Base-by-base conservation (phyloP, 2,329 filamentous ascomycete species). In the Ascocoryne sarcoides region DNA sequence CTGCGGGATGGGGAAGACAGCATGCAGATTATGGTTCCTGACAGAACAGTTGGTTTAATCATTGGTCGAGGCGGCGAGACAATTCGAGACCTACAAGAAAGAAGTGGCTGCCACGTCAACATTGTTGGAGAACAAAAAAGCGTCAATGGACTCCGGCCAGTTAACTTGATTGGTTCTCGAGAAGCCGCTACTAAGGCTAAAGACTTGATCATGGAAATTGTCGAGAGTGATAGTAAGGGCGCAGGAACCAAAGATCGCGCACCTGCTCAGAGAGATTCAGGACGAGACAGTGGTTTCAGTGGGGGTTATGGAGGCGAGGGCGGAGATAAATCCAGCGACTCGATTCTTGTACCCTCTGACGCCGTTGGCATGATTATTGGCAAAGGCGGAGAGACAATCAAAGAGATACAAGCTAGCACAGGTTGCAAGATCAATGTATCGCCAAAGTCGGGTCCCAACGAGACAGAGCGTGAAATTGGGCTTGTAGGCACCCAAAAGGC, bases 301-400 rank as follows among this genome's bases (percentile, higher is more conserved):
- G 60, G 58, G 39, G 65, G 65, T 41, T 65, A 67, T 39, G 62
- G 58, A 39, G 60, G 59, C 34, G 58, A 58, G 18, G 60, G 57
- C 38, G 63, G 62, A 44, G 82, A 84, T 51, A 90, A 89, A 66
- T 73, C 84, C 54, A 88, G 82, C 55, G 86, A 95, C 56, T 80
- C 78, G 30, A 86, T 95, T 47, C 80, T 78, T 51, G 87, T 95
- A 8, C 88, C 88, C 10, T 90, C 87, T 16, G 88, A 95, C 60
- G 84, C 88, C 4, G 88, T 95, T 40, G 88, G 88, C 45, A 95
- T 95, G 88, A 94, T 95, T 50, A 95, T 95, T 46, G 88, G 89
- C 49, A 94, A 94, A 69, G 84, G 86, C 42, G 88, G 88, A 49
- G 88, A 95, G 65, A 93, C 88, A 0, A 95, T 95, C 59, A 87